These are phyloP conservation scores for Sporothrix protearum DNA, from an alignment of 2,329 filamentous ascomycete genomes.

Conservation along the genomic window DNA sequence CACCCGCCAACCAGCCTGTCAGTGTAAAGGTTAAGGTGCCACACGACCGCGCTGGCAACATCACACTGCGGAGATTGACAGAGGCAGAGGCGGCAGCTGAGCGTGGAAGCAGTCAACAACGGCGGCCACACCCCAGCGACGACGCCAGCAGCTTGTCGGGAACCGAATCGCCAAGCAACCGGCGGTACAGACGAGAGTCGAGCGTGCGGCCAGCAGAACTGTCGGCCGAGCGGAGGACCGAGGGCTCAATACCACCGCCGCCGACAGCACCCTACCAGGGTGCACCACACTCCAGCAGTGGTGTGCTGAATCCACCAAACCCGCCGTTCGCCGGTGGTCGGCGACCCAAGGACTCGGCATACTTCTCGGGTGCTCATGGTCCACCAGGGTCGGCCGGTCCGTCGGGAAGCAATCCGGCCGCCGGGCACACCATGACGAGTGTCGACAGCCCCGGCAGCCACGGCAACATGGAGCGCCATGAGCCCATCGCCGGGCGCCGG, in stretches of 20 bases:
- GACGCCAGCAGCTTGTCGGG: conserved; percentile 56
- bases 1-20: conserved; percentile 43
- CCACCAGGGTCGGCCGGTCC: conserved; percentile 33
- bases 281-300: conserved; percentile 32
- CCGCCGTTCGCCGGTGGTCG: conserved; percentile 53
- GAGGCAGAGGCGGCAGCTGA: conserved; percentile 53
- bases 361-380: conserved; percentile 53
- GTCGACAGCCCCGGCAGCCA: conserved; percentile 46
- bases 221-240: conserved; percentile 45
- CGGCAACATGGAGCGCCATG: conserved; percentile 54
- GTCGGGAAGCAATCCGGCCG: conserved; percentile 39
- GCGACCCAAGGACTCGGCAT: conserved; percentile 57
- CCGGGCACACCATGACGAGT: conserved; percentile 46
- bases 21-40: conserved; percentile 57
- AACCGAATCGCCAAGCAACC: conserved; percentile 49
- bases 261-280: conserved; percentile 10
- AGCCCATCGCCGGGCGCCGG: conserved; percentile 41
- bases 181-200: conserved; percentile 54
- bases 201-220: conserved; percentile 46
- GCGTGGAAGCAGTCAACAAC: conserved; percentile 39
- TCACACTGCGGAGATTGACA: conserved; percentile 59
- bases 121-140: conserved; percentile 27
- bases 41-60: conserved; percentile 57
- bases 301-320: conserved; percentile 50
- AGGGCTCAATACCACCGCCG: conserved; percentile 32